Evolutionary conservation across 305 asterid species (phyloP).

Genomic region (Salvia sclarea): DNA sequence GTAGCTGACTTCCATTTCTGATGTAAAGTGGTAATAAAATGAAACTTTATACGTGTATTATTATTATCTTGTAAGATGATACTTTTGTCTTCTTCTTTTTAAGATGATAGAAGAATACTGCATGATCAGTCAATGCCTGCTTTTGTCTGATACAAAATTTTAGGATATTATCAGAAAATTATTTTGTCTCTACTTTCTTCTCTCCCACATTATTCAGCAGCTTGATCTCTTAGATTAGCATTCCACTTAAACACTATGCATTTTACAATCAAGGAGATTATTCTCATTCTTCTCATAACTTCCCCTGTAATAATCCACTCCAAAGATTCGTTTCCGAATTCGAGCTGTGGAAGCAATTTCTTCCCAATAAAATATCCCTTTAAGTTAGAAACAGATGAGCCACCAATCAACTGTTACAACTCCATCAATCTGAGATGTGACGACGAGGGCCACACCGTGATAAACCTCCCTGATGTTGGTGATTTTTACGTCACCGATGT

Average conservation of each 20-base stretch:
- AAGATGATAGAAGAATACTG: neutral
- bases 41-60: neutral
- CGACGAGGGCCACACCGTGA: conserved; percentile 13
- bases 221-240: conserved; percentile 13
- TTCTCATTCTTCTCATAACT: conserved; percentile 29
- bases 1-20: neutral
- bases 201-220: conserved; percentile 6
- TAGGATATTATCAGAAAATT: conserved; percentile 15
- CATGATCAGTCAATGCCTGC: conserved; percentile 21
- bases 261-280: neutral
- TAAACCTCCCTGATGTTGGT: conserved; percentile 35
- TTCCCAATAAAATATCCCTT: conserved; percentile 41
- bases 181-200: conserved; percentile 34
- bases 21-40: neutral
- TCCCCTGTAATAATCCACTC: conserved; percentile 34
- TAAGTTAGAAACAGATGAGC: conserved; percentile 36
- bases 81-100: neutral
- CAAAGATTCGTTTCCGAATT: conserved; percentile 35
- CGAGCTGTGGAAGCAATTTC: conserved; percentile 25
- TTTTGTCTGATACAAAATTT: conserved; percentile 7
- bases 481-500: conserved; percentile 29
- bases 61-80: neutral
- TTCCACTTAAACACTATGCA: conserved; percentile 8
- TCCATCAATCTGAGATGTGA: conserved; percentile 37
- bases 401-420: conserved; percentile 26